Conservation (phyloP, 2,329 filamentous ascomycete genomes). For the Nothopassalora personata region DNA sequence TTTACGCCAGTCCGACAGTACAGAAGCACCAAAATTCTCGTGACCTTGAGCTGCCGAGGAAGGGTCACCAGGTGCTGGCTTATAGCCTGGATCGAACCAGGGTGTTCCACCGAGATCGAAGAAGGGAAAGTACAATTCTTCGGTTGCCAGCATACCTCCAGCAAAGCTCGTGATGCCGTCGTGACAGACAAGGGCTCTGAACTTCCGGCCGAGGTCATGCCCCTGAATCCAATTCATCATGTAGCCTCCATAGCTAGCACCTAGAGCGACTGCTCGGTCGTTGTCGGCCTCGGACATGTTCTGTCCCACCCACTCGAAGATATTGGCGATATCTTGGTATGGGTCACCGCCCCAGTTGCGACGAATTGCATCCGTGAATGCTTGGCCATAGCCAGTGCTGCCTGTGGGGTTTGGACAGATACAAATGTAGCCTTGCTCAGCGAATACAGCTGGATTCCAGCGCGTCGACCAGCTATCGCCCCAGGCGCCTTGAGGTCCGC, state of each 20-base stretch:
- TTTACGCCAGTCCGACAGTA: conserved; percentile 15
- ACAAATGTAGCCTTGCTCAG: conserved; percentile 31
- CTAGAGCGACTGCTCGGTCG: conserved; percentile 63
- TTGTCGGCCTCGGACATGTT: conserved; percentile 66
- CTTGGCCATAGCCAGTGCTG: conserved; percentile 29
- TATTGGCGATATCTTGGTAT: conserved; percentile 74
- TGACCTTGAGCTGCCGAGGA: conserved; percentile 9
- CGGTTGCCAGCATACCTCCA: conserved; percentile 33
- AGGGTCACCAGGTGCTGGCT: conserved; percentile 3
- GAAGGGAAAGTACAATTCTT: conserved; percentile 53
- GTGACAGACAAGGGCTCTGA: conserved; percentile 76
- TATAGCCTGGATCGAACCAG: conserved; percentile 40
- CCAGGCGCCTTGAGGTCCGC: conserved; percentile 30
- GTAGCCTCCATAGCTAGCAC: conserved; percentile 69
- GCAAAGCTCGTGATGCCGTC: conserved; percentile 29
- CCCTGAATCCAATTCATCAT: conserved; percentile 80
- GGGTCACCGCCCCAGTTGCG: conserved; percentile 80
- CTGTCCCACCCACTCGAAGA: conserved; percentile 66
- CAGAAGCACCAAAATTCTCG: conserved; percentile 16
- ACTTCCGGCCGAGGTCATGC: conserved; percentile 72
- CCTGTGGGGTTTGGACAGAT: conserved; percentile 29
- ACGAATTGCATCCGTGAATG: conserved; percentile 54
- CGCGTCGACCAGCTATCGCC: conserved; percentile 28
- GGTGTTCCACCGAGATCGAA: conserved; percentile 48
- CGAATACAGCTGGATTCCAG: conserved; percentile 31